phyloP scores from a whole-genome alignment of 1,284 basidiomycete genomes.

The Taiwanofungus camphoratus region DNA sequence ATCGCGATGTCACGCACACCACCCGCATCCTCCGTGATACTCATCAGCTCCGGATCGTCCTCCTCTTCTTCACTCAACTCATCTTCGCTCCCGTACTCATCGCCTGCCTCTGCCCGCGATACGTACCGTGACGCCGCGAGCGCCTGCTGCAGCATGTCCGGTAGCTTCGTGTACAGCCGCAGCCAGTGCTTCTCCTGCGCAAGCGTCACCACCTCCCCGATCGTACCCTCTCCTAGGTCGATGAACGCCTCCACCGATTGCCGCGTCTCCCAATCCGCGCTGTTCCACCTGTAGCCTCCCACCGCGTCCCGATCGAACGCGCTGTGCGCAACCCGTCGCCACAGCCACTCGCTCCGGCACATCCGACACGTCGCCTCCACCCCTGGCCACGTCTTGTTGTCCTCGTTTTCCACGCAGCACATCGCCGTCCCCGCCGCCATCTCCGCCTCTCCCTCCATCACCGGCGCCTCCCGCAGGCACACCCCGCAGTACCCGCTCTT shows the following conservation, averaged over 20 bases:
- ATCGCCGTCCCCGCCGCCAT: conserved; percentile 32
- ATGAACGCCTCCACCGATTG: conserved; percentile 58
- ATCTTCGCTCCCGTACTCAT: conserved; percentile 32
- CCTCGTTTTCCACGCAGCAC: conserved; percentile 61
- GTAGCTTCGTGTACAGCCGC: conserved; percentile 53
- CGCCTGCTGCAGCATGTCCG: conserved; percentile 59
- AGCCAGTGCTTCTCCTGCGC: conserved; percentile 70
- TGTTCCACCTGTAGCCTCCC: conserved; percentile 39
- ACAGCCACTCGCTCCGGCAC: conserved; percentile 58
- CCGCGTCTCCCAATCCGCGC: conserved; percentile 62
- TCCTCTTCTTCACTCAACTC: conserved; percentile 51
- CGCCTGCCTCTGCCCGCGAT: conserved; percentile 32
- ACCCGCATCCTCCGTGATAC: conserved; percentile 52
- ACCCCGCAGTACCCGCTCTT: conserved; percentile 55
- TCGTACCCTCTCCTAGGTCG: conserved; percentile 65
- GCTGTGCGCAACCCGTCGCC: conserved; percentile 42
- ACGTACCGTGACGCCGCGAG: conserved; percentile 50
- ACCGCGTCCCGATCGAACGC: conserved; percentile 53
- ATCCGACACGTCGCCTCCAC: conserved; percentile 59
- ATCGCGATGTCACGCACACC: conserved; percentile 60
- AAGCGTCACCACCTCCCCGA: conserved; percentile 51
- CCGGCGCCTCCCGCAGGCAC: conserved; percentile 57
- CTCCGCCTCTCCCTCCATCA: conserved; percentile 36
- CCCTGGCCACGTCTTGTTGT: conserved; percentile 58
- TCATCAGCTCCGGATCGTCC: conserved; percentile 54